These are phyloP conservation scores for Solanum dulcamara DNA, from an alignment of 257 asterid genomes.

Conservation along the genomic window DNA sequence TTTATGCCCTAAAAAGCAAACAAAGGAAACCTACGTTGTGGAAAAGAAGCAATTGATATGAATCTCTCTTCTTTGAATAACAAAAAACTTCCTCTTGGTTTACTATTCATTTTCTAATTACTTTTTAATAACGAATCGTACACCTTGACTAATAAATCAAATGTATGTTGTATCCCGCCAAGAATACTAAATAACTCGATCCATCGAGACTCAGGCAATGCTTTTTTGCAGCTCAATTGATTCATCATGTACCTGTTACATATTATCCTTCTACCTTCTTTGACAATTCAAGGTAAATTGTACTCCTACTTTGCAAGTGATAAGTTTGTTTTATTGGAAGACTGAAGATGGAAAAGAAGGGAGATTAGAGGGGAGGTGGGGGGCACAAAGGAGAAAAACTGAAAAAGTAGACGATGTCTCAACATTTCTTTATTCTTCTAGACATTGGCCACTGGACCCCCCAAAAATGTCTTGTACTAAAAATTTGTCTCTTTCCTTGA, in stretches of 20 bases:
- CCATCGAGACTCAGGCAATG: neutral
- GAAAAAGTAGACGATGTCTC: conserved; percentile 5
- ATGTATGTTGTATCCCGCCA: neutral
- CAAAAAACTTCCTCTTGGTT: neutral
- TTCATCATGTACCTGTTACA: neutral
- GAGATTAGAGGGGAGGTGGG: neutral
- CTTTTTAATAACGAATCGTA: neutral
- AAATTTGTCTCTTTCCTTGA: conserved; percentile 31
- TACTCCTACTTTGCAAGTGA: conserved; percentile 6
- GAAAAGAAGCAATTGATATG: neutral
- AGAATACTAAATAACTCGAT: neutral
- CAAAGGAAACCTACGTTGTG: neutral
- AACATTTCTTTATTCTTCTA: conserved; percentile 16
- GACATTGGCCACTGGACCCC: conserved; percentile 29
- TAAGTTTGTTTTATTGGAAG: conserved; percentile 13
- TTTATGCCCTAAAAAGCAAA: neutral
- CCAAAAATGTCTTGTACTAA: conserved; percentile 37
- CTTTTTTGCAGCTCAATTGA: neutral
- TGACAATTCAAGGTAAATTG: neutral
- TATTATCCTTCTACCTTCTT: neutral
- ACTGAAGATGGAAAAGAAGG: neutral
- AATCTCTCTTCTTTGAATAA: neutral
- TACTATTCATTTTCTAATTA: neutral
- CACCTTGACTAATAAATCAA: neutral
- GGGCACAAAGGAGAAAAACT: neutral